phyloP scores from a whole-genome alignment of 164 flowering plant genomes.

The Chimonanthus salicifolius region DNA sequence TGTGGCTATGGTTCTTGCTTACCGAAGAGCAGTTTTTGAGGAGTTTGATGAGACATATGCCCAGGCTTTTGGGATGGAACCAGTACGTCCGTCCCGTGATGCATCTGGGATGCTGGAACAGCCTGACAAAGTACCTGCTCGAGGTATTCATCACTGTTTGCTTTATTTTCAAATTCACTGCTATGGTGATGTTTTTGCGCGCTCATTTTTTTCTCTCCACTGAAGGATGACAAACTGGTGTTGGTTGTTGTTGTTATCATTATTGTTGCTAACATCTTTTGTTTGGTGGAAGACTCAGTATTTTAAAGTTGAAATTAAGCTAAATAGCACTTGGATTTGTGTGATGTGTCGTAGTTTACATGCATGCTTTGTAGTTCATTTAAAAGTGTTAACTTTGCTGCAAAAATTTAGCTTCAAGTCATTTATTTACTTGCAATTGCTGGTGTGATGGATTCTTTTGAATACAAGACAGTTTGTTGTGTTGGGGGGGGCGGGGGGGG shows the following conservation, averaged over 20 bases:
- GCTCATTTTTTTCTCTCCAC: background rate
- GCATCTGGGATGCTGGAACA: constrained; percentile 20
- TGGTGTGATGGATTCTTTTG: background rate
- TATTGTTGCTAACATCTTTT: background rate
- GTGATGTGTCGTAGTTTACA: background rate
- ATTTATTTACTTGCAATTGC: background rate
- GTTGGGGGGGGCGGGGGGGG: too few species aligned
- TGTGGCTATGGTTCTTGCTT: constrained; percentile 51
- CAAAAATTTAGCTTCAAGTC: background rate
- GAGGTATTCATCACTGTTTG: constrained; percentile 36
- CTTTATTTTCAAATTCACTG: background rate
- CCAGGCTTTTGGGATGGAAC: constrained; percentile 75
- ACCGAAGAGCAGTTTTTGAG: constrained; percentile 72
- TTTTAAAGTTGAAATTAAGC: background rate
- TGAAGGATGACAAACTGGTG: too few species aligned
- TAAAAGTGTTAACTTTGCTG: background rate
- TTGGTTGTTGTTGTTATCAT: background rate
- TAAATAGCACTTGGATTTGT: background rate
- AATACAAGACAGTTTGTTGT: too few species aligned
- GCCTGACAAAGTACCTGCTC: constrained; percentile 29
- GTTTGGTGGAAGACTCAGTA: too few species aligned
- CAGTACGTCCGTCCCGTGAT: constrained; percentile 33
- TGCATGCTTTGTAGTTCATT: background rate
- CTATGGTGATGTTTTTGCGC: background rate
- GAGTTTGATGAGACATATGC: constrained; percentile 95